These are phyloP conservation scores for Sporobolomyces phaffii DNA, from an alignment of 768 basidiomycete species.

Conservation along the genomic window DNA sequence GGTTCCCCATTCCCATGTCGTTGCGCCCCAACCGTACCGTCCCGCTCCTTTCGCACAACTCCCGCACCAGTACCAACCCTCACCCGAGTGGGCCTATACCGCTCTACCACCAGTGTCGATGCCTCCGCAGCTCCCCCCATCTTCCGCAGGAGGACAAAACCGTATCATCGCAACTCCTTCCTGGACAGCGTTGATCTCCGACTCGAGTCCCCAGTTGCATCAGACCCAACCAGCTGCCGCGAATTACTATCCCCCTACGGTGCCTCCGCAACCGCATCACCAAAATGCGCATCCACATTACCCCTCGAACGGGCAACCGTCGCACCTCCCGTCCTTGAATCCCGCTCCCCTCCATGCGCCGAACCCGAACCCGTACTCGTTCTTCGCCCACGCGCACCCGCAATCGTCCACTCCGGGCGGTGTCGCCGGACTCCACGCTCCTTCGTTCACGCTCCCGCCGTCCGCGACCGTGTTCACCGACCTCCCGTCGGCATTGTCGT, in stretches of 20 bases:
- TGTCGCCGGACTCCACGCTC: not conserved
- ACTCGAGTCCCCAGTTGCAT: not conserved
- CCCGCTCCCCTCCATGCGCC: not conserved
- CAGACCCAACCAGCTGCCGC: not conserved
- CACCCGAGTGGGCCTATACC: slow-evolving; percentile 20
- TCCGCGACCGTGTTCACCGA: slow-evolving; percentile 27
- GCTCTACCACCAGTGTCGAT: not conserved
- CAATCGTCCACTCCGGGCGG: not conserved
- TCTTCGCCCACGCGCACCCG: not conserved
- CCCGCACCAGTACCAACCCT: slow-evolving; percentile 19
- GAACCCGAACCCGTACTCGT: not conserved
- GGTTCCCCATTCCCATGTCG: not conserved
- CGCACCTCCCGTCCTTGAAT: not conserved
- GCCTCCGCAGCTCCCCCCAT: not conserved
- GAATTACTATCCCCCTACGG: not conserved
- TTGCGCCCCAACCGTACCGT: slow-evolving; percentile 4
- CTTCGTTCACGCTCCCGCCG: slow-evolving; percentile 19
- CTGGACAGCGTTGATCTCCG: slow-evolving; percentile 27
- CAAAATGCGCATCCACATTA: too few species aligned
- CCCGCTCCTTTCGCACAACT: slow-evolving; percentile 9
- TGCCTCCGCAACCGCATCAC: not conserved
- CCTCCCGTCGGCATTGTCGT: slow-evolving; percentile 17
- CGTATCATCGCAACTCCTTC: slow-evolving; percentile 32
- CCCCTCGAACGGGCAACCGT: too few species aligned
- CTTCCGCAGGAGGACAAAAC: not conserved